Conservation (phyloP, 495 filamentous ascomycete species). For the Polyplosphaeria fusca region DNA sequence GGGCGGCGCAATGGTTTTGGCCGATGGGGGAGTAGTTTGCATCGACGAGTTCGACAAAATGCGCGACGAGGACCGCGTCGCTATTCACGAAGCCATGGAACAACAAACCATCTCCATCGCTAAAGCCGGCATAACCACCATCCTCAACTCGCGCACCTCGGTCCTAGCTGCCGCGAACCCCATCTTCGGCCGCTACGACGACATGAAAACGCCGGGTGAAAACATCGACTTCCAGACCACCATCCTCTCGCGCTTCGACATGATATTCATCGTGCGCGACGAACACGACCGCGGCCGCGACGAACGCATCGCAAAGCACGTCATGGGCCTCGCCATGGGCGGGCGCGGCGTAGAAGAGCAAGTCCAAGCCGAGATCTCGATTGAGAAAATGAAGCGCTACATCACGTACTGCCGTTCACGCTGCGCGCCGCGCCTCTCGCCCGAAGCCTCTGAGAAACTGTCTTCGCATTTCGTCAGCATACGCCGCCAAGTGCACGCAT, state of each 20-base stretch:
- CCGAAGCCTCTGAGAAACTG: slow-evolving; percentile 92
- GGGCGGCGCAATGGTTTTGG: slow-evolving; percentile 98
- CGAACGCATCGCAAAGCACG: slow-evolving; percentile 91
- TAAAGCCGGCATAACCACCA: slow-evolving; percentile 98
- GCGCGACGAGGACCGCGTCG: slow-evolving; percentile 97
- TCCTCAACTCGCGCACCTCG: slow-evolving; percentile 91
- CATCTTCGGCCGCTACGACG: slow-evolving; percentile 96
- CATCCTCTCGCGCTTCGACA: slow-evolving; percentile 96
- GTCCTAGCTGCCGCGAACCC: slow-evolving; percentile 97
- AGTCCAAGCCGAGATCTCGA: slow-evolving; percentile 77
- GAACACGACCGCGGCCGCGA: slow-evolving; percentile 88
- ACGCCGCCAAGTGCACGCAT: slow-evolving; percentile 86
- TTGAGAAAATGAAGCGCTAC: slow-evolving; percentile 97
- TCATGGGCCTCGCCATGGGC: slow-evolving; percentile 97
- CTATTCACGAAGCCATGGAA: slow-evolving; percentile 99
- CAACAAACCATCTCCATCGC: slow-evolving; percentile 99
- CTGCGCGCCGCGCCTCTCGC: slow-evolving; percentile 87
- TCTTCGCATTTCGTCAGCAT: slow-evolving; percentile 97
- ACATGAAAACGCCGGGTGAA: slow-evolving; percentile 94
- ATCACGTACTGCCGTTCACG: slow-evolving; percentile 95
- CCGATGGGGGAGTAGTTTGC: slow-evolving; percentile 96
- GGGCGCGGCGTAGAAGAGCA: slow-evolving; percentile 80
- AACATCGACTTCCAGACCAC: slow-evolving; percentile 99
- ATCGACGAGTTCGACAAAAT: slow-evolving; percentile 99
- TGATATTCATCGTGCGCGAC: slow-evolving; percentile 99